Base-by-base conservation (phyloP, 179 eudicot genomes). In the Gypsophila paniculata region DNA sequence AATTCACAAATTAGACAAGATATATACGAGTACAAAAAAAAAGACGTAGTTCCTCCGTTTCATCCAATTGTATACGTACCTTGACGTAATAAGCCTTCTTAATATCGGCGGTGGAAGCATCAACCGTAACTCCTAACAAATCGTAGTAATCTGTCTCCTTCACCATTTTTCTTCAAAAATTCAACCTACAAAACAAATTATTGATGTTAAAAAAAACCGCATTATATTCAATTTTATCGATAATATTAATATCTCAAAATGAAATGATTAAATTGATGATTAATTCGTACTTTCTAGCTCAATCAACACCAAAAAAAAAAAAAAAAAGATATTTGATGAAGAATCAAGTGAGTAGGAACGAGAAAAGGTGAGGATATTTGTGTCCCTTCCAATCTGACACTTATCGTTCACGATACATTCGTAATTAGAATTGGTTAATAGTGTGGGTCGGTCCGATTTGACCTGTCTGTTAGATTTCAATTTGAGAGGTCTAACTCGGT, bases 101-200 rank as follows among this genome's bases (percentile, higher is more conserved):
- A 63, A 93, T 89, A 11, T 93, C 96, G 4, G 86, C 81, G 2
- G 89, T 52, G 22, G 94, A 62, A 44, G 98, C 98, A 78, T 84
- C 88, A 63, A 74, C 86, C 55, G 76, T 51, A 42, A 93, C 96
- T 74, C 94, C 98, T 75, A 93, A 79, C 70, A 86, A 77, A 48
- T 93, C 97, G 60, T 93, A 91, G 76, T 89, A 93, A 75, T 80
- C 91, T 2, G 88, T 89, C 18, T 93, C 97, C 89, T 89, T 90
- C 78, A 76, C 97, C 98, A 91, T 93, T 79, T 79, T 72, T 72
- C 79, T 84, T 85, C 83, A 81, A 81, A 11, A 83, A 17, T 68
- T 83, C 9, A 76, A 85, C 36, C 68, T 42, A 17, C 32, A 46
- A 26, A 23, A 42, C 0, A 49, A 26, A 9, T 29, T 2, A 22